Base-by-base conservation (phyloP, 257 asterid genomes). In the Coffea canephora region DNA sequence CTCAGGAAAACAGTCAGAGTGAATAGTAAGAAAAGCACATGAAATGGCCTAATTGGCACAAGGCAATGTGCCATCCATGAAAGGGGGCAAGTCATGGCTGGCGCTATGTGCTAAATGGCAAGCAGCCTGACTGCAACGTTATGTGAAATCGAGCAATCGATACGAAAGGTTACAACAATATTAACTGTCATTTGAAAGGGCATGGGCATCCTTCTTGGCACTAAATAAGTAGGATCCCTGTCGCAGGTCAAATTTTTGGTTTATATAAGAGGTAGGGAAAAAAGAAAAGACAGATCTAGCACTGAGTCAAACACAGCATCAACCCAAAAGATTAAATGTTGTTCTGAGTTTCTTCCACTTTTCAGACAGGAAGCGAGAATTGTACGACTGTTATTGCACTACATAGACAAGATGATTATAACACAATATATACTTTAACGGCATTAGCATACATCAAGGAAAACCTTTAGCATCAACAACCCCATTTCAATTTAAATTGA, bases 401-500 rank as follows among this genome's bases (percentile, higher is more conserved):
- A 16, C 27, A 16, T 50, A 52, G 7, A 27, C 48, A 54, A 27
- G 43, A n/a, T 72, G 3, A 73, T 34, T 15, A 50, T 48, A 49
- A 43, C 16, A 69, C 27, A 39, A 39, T 39, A 39, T 1, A 39
- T 39, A 39, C 43, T 1, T 39, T 39, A 39, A 39, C 43, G 34
- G 34, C 34, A 31, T 31, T 31, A 31, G 34, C 74, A 27, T 27
- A 34, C 74, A 79, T 72, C 62, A 19, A 23, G 11, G 66, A 46
- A n/a, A 49, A 39, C 78, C 13, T 77, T 54, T 48, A 49, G 76
- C 70, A 36, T 39, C 70, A 78, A 69, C 69, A 54, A 34, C 19
- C 80, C 31, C 62, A 77, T 1, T 11, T 19, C 13, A 71, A 71
- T 48, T 0, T 46, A 31, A 4, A 46, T 3, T 1, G 11, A 55